These are phyloP conservation scores for Ophiostoma tasmaniense DNA, from an alignment of 2,329 filamentous ascomycete genomes.

Conservation along the genomic window DNA sequence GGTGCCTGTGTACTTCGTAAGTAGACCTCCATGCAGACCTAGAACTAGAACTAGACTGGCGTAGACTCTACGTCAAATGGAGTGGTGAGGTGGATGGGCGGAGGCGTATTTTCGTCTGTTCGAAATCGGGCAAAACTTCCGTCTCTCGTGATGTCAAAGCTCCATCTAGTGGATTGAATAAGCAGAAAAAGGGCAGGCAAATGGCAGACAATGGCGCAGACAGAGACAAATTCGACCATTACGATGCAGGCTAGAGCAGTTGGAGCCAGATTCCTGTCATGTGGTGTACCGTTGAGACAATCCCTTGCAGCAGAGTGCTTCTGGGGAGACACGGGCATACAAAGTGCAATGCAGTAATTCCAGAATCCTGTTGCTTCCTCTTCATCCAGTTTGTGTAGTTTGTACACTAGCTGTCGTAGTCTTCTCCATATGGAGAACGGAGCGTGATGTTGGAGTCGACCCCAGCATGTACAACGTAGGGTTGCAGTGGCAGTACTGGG, in stretches of 20 bases:
- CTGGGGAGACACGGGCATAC: not conserved
- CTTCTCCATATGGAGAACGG: not conserved
- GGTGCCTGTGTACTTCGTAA: not conserved
- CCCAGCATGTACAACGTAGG: not conserved
- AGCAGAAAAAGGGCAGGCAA: not conserved
- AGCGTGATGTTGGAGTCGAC: not conserved
- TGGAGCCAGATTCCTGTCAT: not conserved
- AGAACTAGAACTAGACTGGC: not conserved
- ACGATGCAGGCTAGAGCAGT: not conserved
- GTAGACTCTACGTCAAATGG: not conserved
- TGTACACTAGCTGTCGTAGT: not conserved
- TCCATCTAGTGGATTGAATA: conserved; percentile 1
- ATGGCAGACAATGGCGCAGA: no score
- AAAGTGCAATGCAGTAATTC: not conserved
- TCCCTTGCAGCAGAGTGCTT: not conserved
- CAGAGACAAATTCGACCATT: not conserved
- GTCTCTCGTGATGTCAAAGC: conserved; percentile 5
- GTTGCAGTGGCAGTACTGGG: not conserved
- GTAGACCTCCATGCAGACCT: not conserved
- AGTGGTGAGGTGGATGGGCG: not conserved
- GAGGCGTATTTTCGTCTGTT: not conserved
- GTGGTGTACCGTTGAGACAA: conserved; percentile 1
- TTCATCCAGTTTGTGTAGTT: not conserved
- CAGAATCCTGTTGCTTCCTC: not conserved
- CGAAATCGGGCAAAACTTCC: conserved; percentile 7